phyloP scores from a whole-genome alignment of 2,329 filamentous ascomycete species.

The Eutypa lata region DNA sequence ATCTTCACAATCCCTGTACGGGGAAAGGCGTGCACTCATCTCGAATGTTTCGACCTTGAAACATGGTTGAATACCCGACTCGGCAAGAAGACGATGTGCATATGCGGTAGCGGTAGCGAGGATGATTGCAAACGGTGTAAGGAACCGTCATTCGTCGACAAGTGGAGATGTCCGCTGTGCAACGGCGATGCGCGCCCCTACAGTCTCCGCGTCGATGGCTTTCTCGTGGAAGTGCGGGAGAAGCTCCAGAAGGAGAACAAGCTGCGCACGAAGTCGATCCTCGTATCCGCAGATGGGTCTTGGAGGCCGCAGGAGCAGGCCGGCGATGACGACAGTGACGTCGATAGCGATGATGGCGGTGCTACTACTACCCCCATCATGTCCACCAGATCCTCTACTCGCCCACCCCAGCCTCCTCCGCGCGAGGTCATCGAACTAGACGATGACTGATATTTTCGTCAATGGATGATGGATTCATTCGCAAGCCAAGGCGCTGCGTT shows the following conservation, averaged over 20 bases:
- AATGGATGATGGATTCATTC: no score
- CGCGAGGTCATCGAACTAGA: conserved; percentile 21
- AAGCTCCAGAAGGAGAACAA: conserved; percentile 48
- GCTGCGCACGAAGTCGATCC: conserved; percentile 56
- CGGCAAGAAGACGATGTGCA: conserved; percentile 33
- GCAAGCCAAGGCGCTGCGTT: no score
- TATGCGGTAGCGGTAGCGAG: conserved; percentile 30
- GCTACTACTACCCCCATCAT: conserved; percentile 6
- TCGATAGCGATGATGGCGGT: conserved; percentile 27
- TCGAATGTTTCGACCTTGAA: conserved; percentile 86
- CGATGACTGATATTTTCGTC: conserved; percentile 1
- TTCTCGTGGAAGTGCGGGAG: conserved; percentile 60
- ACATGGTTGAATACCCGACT: conserved; percentile 72
- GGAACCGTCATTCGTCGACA: conserved; percentile 60
- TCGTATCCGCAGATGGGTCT: conserved; percentile 59
- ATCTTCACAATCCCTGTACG: conserved; percentile 73
- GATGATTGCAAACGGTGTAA: conserved; percentile 34
- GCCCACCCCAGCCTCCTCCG: conserved; percentile 1
- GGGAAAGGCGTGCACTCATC: conserved; percentile 66
- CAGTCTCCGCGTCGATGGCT: conserved; percentile 69
- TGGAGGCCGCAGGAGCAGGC: conserved; percentile 53
- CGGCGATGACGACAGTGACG: conserved; percentile 28
- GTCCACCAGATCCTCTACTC: conserved; percentile 6
- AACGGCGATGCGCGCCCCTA: conserved; percentile 71
- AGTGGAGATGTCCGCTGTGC: conserved; percentile 88